These are phyloP conservation scores for Candida nonsorbophila DNA, from an alignment of 805 yeast species.

Conservation along the genomic window DNA sequence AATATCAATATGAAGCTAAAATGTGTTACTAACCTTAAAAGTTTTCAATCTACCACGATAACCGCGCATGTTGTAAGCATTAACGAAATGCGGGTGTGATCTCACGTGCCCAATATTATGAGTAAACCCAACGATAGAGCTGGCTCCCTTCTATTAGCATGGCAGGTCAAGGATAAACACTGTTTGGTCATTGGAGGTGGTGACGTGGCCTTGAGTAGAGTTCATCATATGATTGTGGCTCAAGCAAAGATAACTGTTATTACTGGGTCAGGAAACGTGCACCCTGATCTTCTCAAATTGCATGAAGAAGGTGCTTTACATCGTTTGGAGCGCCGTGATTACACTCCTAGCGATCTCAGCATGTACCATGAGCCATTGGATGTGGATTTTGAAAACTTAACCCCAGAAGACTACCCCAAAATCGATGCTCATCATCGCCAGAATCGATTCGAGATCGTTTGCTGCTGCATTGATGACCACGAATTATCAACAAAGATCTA, in stretches of 20 bases:
- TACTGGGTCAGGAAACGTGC: slow-evolving; percentile 29
- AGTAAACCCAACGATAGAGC: slow-evolving; percentile 17
- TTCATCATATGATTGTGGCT: slow-evolving; percentile 61
- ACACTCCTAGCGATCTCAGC: slow-evolving; percentile 41
- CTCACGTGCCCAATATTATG: too few relatives aligned
- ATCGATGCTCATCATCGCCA: slow-evolving; percentile 29
- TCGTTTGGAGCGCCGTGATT: slow-evolving; percentile 39
- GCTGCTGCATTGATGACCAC: slow-evolving; percentile 74
- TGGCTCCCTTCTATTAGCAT: slow-evolving; percentile 63
- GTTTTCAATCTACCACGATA: too few relatives aligned
- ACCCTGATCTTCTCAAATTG: slow-evolving; percentile 22
- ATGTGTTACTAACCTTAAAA: too few relatives aligned
- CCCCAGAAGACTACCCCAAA: slow-evolving; percentile 14
- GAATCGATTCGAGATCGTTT: slow-evolving; percentile 55
- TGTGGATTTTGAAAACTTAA: slow-evolving; percentile 5
- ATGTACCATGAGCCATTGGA: slow-evolving; percentile 38
- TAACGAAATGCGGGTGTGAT: too few relatives aligned
- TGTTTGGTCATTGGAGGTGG: slow-evolving; percentile 77
- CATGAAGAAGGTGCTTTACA: slow-evolving; percentile 35
- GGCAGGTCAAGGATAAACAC: slow-evolving; percentile 64
- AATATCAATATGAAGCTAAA: too few relatives aligned
- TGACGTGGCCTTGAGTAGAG: slow-evolving; percentile 69
- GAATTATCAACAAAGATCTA: slow-evolving; percentile 53
- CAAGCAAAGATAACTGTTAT: slow-evolving; percentile 67
- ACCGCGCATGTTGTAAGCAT: too few relatives aligned